phyloP scores from a whole-genome alignment of 805 yeast species.

The Lipomyces anomalus region DNA sequence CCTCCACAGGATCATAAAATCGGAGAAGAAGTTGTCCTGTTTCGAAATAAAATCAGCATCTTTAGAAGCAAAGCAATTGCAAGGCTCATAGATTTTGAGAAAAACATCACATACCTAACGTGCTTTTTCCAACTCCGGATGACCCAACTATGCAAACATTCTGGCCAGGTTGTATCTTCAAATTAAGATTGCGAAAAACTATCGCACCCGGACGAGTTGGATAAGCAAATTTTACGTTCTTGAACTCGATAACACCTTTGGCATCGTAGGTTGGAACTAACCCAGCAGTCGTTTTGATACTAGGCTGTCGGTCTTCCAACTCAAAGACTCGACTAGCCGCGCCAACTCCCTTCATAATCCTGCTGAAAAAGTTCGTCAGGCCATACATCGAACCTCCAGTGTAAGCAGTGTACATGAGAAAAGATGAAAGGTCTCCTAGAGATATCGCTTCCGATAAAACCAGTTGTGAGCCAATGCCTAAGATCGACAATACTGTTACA shows the following conservation, averaged over 20 bases:
- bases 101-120: constrained; percentile 71
- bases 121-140: constrained; percentile 91
- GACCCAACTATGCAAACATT: constrained; percentile 94
- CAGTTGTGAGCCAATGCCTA: constrained; percentile 79
- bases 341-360: constrained; percentile 94
- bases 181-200: constrained; percentile 56
- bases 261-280: constrained; percentile 3
- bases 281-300: constrained; percentile 42
- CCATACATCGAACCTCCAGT: constrained; percentile 90
- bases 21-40: constrained; percentile 67
- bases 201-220: constrained; percentile 73
- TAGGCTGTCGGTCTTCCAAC: constrained; percentile 67
- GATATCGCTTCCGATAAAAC: constrained; percentile 69
- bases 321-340: constrained; percentile 92
- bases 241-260: constrained; percentile 44
- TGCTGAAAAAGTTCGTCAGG: constrained; percentile 82
- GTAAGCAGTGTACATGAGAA: constrained; percentile 91
- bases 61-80: too few species aligned
- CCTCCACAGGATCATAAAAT: constrained; percentile 65
- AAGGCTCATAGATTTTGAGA: too few species aligned
- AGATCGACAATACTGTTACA: constrained; percentile 62
- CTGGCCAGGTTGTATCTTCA: constrained; percentile 68
- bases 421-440: constrained; percentile 84
- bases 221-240: constrained; percentile 62
- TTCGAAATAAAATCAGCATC: too few species aligned